phyloP scores from a whole-genome alignment of 306 rosid species.

The Prunus salicina region DNA sequence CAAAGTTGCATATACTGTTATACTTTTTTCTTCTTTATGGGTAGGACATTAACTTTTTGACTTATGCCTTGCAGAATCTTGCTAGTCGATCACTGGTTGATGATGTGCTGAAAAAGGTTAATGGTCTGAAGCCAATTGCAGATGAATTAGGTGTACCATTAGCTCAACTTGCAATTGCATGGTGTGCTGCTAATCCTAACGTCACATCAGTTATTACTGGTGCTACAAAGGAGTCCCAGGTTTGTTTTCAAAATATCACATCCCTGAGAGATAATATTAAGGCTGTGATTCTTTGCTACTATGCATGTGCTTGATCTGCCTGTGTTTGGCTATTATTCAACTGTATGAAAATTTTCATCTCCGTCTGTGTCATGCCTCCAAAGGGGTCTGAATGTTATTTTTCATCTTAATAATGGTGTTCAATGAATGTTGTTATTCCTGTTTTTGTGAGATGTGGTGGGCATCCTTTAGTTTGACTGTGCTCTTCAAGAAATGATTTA shows the following conservation, averaged over 20 bases:
- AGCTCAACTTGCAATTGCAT: slow-evolving; percentile 87
- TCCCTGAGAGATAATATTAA: not conserved
- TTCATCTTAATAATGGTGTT: not conserved
- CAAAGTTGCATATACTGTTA: not conserved
- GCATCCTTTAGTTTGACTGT: not conserved
- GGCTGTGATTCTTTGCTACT: not conserved
- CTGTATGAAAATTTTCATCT: not conserved
- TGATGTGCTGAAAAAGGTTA: slow-evolving; percentile 83
- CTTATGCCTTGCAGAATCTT: slow-evolving; percentile 64
- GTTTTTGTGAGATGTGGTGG: not conserved
- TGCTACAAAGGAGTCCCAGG: slow-evolving; percentile 98
- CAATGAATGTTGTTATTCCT: not conserved
- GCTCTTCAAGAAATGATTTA: too few species aligned
- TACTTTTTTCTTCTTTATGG: not conserved
- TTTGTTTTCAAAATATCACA: slow-evolving; percentile 31
- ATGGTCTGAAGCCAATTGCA: slow-evolving; percentile 89
- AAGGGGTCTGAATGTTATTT: not conserved
- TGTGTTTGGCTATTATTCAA: not conserved
- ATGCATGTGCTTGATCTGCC: not conserved
- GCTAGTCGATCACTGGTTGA: slow-evolving; percentile 78
- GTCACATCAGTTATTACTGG: slow-evolving; percentile 95
- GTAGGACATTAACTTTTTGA: not conserved
- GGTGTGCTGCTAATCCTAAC: slow-evolving; percentile 97
- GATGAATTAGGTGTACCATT: slow-evolving; percentile 89
- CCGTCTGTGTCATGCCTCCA: not conserved